A percentile compares a stretch with the other conserved stretches of the same genome.
These are phyloP conservation scores for Betula pendula DNA, from an alignment of 306 rosid species.

Conservation along the genomic window DNA sequence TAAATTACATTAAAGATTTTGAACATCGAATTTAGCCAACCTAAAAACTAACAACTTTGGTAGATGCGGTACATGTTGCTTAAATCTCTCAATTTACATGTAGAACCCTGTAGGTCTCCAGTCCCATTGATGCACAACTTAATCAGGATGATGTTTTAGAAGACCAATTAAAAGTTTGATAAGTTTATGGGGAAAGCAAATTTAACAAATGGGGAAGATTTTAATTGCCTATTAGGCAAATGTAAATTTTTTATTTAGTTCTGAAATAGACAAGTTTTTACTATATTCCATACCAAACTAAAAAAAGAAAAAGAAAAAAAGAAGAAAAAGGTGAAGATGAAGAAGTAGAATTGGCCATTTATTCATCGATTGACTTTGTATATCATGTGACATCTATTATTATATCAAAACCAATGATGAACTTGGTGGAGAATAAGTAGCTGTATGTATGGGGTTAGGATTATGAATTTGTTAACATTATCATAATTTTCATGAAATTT, in stretches of 20 bases:
- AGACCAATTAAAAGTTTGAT: background rate
- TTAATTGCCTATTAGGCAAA: background rate
- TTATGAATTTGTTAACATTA: background rate
- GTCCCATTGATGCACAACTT: background rate
- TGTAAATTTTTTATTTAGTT: background rate
- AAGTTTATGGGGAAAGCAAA: background rate
- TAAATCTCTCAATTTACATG: background rate
- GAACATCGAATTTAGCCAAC: too few relatives aligned
- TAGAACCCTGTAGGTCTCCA: background rate
- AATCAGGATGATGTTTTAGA: background rate
- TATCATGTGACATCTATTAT: background rate
- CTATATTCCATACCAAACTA: background rate
- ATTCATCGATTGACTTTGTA: background rate
- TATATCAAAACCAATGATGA: background rate
- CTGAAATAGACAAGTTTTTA: background rate
- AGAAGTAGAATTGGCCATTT: background rate
- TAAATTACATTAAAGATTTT: too few relatives aligned
- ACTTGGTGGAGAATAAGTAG: background rate
- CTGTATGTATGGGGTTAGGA: background rate
- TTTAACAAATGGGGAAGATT: background rate
- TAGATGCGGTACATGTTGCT: too few relatives aligned
- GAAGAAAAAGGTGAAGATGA: too few relatives aligned
- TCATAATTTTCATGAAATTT: background rate
- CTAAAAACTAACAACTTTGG: too few relatives aligned
- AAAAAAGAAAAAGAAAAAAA: too few relatives aligned